Conservation (phyloP, 805 yeast species). For the Candida michaelii region DNA sequence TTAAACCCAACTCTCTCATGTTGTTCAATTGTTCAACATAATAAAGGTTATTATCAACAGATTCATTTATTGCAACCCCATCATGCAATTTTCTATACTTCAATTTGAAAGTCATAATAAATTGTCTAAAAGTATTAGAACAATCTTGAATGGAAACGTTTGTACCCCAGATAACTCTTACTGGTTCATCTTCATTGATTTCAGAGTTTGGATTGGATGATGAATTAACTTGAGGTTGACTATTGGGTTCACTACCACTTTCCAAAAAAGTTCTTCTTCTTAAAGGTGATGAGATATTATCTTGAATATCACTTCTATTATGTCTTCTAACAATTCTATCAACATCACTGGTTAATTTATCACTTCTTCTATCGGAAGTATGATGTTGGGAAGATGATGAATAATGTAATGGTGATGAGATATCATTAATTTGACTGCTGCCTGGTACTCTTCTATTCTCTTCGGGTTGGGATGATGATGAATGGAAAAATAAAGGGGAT, state of each 20-base stretch:
- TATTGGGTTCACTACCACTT: constrained; percentile 11
- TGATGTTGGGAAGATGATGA: constrained; percentile 40
- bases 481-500: constrained; percentile 55
- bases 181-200: constrained; percentile 58
- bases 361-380: constrained; percentile 48
- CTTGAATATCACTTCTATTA: constrained; percentile 79
- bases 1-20: constrained; percentile 75
- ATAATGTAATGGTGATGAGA: constrained; percentile 53
- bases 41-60: constrained; percentile 74
- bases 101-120: constrained; percentile 78
- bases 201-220: constrained; percentile 32
- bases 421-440: constrained; percentile 26
- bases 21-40: constrained; percentile 72
- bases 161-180: constrained; percentile 97
- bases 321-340: constrained; percentile 47
- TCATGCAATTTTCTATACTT: constrained; percentile 64
- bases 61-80: constrained; percentile 35
- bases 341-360: constrained; percentile 43
- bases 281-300: constrained; percentile 65
- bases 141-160: constrained; percentile 91
- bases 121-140: constrained; percentile 73
- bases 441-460: constrained; percentile 11
- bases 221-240: constrained; percentile 11
- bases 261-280: constrained; percentile 61
- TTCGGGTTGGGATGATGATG: constrained; percentile 43